A percentile compares a stretch with the other conserved stretches of the same genome.
phyloP scores from a whole-genome alignment of 306 rosid species.

The Delonix regia region DNA sequence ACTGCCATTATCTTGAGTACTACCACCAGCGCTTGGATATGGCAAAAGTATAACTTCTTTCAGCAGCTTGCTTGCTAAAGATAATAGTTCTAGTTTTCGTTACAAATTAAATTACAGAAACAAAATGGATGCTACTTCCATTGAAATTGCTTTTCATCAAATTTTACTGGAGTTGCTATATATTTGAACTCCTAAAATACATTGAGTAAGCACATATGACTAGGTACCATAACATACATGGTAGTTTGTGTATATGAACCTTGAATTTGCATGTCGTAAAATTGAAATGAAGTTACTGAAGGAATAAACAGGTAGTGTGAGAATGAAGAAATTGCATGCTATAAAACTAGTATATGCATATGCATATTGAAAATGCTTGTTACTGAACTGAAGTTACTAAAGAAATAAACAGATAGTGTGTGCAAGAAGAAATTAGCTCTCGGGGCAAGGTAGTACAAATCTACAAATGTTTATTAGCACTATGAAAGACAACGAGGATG shows the following conservation, averaged over 20 bases:
- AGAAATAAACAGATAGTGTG: background rate
- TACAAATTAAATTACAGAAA: background rate
- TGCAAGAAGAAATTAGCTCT: slow-evolving; percentile 21
- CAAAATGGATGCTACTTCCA: slow-evolving; percentile 3
- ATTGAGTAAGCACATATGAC: background rate
- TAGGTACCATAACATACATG: background rate
- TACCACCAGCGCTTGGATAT: slow-evolving; percentile 4
- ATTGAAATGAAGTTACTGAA: background rate
- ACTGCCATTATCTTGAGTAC: background rate
- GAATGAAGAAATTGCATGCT: too few relatives aligned
- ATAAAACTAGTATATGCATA: too few relatives aligned
- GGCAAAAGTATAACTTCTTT: slow-evolving; percentile 1
- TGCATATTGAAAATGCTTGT: too few relatives aligned
- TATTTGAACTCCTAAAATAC: slow-evolving; percentile 21
- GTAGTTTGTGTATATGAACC: background rate
- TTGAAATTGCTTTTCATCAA: background rate
- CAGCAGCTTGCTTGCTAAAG: slow-evolving; percentile 4
- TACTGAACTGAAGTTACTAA: too few relatives aligned
- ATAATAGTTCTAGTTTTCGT: slow-evolving; percentile 15
- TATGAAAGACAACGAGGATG: background rate
- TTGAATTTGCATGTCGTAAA: background rate
- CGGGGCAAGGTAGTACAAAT: background rate
- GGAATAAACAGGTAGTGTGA: background rate
- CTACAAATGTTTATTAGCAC: background rate
- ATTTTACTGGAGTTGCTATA: slow-evolving; percentile 5